These are phyloP conservation scores for Maudiozyma humilis DNA, from an alignment of 1,139 yeast genomes.

Conservation along the genomic window DNA sequence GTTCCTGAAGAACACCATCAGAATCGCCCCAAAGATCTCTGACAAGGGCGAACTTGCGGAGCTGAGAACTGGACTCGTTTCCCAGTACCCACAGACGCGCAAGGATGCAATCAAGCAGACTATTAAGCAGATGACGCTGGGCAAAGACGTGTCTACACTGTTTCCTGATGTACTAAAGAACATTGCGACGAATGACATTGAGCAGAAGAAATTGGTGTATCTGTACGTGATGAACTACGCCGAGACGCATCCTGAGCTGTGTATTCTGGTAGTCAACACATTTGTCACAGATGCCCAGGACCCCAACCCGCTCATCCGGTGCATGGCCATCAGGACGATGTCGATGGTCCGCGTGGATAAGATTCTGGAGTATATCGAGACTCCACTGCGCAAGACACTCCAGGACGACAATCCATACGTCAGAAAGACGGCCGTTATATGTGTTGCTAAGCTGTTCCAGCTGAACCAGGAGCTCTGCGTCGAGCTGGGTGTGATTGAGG, in stretches of 20 bases:
- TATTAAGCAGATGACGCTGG: conserved; percentile 96
- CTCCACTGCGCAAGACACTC: conserved; percentile 77
- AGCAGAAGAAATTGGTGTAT: conserved; percentile 93
- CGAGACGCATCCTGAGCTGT: conserved; percentile 88
- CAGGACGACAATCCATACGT: conserved; percentile 95
- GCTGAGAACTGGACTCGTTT: conserved; percentile 79
- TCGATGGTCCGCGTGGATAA: conserved; percentile 94
- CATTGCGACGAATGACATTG: conserved; percentile 93
- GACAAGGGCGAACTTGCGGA: conserved; percentile 73
- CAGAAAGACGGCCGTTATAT: conserved; percentile 92
- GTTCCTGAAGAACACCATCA: conserved; percentile 29
- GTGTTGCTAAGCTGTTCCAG: conserved; percentile 93
- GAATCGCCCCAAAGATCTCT: conserved; percentile 33
- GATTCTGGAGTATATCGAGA: conserved; percentile 90
- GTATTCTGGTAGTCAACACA: conserved; percentile 93
- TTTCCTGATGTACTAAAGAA: conserved; percentile 96
- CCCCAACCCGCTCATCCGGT: conserved; percentile 92
- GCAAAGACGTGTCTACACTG: conserved; percentile 92
- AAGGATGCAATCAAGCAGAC: conserved; percentile 96
- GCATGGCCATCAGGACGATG: conserved; percentile 96
- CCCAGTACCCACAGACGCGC: conserved; percentile 88
- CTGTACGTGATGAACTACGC: conserved; percentile 95
- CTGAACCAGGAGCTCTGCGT: conserved; percentile 71
- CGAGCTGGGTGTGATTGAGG: conserved; percentile 78
- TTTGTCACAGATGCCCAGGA: conserved; percentile 95